These are phyloP conservation scores for Pyronema domesticum DNA, from an alignment of 495 filamentous ascomycete genomes.

Conservation along the genomic window DNA sequence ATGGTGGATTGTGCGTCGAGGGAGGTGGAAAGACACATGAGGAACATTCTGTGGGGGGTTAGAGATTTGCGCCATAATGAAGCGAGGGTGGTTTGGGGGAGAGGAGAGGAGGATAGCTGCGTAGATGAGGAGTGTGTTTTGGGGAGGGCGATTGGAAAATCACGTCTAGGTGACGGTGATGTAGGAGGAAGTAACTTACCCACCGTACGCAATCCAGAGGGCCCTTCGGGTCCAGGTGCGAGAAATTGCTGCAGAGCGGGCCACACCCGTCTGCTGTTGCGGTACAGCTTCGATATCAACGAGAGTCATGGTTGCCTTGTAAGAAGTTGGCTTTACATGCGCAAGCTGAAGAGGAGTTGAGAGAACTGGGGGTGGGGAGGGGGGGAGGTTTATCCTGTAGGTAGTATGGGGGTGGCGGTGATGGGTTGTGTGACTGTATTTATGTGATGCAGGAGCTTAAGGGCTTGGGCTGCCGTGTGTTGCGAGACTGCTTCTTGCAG, in stretches of 20 bases:
- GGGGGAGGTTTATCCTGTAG: too few relatives aligned
- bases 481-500: too few relatives aligned
- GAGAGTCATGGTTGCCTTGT: too few relatives aligned
- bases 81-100: neutral
- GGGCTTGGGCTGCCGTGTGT: too few relatives aligned
- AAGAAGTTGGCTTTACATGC: too few relatives aligned
- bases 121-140: neutral
- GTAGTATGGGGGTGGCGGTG: too few relatives aligned
- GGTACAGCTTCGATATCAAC: neutral
- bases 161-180: neutral
- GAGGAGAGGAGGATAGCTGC: neutral
- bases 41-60: constrained; percentile 11
- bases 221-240: constrained; percentile 13
- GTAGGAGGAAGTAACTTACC: constrained; percentile 6
- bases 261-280: constrained; percentile 16
- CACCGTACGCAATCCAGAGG: constrained; percentile 21
- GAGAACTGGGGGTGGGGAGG: too few relatives aligned
- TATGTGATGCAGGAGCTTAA: too few relatives aligned
- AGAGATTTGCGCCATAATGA: neutral
- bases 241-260: constrained; percentile 12
- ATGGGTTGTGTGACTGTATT: too few relatives aligned
- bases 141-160: neutral
- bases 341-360: too few relatives aligned
- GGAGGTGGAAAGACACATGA: constrained; percentile 32
- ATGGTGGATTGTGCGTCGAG: constrained; percentile 33